Evolutionary conservation across 2,329 filamentous ascomycete species (phyloP).

Genomic region (Penicillium sp.): DNA sequence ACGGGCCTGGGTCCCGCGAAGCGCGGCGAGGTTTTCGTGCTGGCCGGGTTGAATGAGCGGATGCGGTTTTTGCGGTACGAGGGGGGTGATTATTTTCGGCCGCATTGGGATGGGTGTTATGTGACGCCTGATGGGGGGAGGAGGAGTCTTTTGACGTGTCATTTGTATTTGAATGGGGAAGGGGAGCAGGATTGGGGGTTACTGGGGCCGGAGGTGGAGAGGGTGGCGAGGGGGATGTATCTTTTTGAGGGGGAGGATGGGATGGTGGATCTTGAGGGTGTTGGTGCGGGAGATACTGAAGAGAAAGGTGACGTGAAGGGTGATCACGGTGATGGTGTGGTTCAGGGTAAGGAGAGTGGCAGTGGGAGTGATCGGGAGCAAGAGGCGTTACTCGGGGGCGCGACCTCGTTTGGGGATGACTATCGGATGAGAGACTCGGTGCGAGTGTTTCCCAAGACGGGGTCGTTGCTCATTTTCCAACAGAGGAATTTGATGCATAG

Average conservation of each 20-base stretch:
- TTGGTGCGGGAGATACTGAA: not conserved
- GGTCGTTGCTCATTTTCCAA: slow-evolving; percentile 59
- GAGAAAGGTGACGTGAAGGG: not conserved
- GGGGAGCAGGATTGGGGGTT: slow-evolving; percentile 39
- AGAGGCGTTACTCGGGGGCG: slow-evolving; percentile 52
- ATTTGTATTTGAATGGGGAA: slow-evolving; percentile 57
- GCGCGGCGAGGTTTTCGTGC: slow-evolving; percentile 40
- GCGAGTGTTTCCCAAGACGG: slow-evolving; percentile 53
- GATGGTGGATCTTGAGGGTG: slow-evolving; percentile 20
- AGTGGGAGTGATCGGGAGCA: slow-evolving; percentile 5
- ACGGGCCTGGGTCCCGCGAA: slow-evolving; percentile 50
- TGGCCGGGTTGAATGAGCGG: slow-evolving; percentile 65
- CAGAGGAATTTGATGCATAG: slow-evolving; percentile 56
- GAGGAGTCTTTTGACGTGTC: slow-evolving; percentile 58
- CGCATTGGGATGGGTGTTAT: slow-evolving; percentile 70
- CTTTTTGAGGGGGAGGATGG: slow-evolving; percentile 15
- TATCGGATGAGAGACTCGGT: slow-evolving; percentile 36
- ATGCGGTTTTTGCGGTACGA: slow-evolving; percentile 76
- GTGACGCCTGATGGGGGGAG: slow-evolving; percentile 49
- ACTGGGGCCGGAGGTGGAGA: slow-evolving; percentile 25
- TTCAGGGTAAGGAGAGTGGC: not conserved
- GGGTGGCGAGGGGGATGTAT: slow-evolving; percentile 10
- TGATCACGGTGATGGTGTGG: not conserved
- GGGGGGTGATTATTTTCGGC: slow-evolving; percentile 70
- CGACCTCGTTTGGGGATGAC: slow-evolving; percentile 54